Conservation (phyloP, 768 basidiomycete genomes). For the Flagelloscypha sp. region DNA sequence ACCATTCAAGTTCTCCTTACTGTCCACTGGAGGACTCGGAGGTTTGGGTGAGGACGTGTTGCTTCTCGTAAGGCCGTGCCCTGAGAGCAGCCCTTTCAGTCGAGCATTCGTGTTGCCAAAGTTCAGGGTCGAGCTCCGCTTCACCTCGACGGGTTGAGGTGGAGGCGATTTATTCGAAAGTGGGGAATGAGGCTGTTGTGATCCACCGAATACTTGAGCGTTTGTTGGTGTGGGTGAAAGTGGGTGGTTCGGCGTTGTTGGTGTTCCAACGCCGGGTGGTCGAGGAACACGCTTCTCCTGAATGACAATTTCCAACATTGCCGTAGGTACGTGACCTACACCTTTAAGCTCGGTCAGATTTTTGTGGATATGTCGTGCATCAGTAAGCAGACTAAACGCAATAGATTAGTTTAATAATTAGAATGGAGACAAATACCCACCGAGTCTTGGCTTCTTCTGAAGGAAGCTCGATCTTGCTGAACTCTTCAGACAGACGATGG, state of each 20-base stretch:
- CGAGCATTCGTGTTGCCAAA: slow-evolving; percentile 37
- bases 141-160: slow-evolving; percentile 17
- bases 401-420: slow-evolving; percentile 9
- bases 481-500: slow-evolving; percentile 83
- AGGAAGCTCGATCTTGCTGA: slow-evolving; percentile 72
- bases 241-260: slow-evolving; percentile 3
- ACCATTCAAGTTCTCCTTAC: too few species aligned
- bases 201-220: slow-evolving; percentile 3
- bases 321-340: slow-evolving; percentile 58
- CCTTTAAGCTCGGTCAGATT: slow-evolving; percentile 71
- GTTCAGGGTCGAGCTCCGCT: slow-evolving; percentile 28
- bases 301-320: slow-evolving; percentile 80
- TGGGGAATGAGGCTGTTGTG: too few species aligned
- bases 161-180: too few species aligned
- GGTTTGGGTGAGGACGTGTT: too few species aligned
- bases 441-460: slow-evolving; percentile 79
- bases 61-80: too few species aligned
- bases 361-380: slow-evolving; percentile 69
- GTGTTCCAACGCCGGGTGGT: slow-evolving; percentile 9
- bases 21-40: too few species aligned
- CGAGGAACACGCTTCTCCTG: slow-evolving; percentile 64
- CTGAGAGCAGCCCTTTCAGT: slow-evolving; percentile 36
- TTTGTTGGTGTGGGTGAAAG: slow-evolving; percentile 1
- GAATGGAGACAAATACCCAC: slow-evolving; percentile 31
- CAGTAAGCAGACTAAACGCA: slow-evolving; percentile 59